Conservation (phyloP, 2,329 filamentous ascomycete species). For the Xenosphaeropsis pyriputrescens region DNA sequence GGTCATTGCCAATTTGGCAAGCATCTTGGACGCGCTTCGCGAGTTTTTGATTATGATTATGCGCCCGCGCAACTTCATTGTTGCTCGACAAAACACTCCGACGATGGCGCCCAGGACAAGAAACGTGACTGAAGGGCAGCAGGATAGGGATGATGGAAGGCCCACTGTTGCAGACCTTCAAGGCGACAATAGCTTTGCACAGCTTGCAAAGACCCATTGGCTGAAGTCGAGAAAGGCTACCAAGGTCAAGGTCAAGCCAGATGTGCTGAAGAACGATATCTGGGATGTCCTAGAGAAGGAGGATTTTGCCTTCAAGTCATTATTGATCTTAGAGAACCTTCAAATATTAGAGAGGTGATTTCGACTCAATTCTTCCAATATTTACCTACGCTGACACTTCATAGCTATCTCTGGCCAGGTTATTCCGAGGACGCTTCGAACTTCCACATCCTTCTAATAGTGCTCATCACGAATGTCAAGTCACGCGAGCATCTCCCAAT, state of each 20-base stretch:
- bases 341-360: slow-evolving; percentile 72
- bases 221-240: slow-evolving; percentile 47
- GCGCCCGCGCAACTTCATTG: background rate
- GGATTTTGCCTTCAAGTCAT: slow-evolving; percentile 59
- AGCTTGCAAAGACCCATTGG: slow-evolving; percentile 78
- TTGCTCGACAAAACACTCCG: background rate
- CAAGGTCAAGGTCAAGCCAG: slow-evolving; percentile 59
- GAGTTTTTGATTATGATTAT: background rate
- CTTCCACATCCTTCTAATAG: slow-evolving; percentile 77
- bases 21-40: slow-evolving; percentile 1
- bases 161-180: slow-evolving; percentile 56
- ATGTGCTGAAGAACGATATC: slow-evolving; percentile 73
- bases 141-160: slow-evolving; percentile 29
- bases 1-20: too few species aligned
- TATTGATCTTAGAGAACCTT: slow-evolving; percentile 76
- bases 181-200: slow-evolving; percentile 56
- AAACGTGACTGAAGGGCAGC: slow-evolving; percentile 12
- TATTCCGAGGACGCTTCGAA: slow-evolving; percentile 84
- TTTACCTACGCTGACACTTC: slow-evolving; percentile 15
- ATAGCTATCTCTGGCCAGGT: slow-evolving; percentile 83
- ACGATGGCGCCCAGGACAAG: slow-evolving; percentile 17
- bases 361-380: slow-evolving; percentile 1
- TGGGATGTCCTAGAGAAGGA: slow-evolving; percentile 82
- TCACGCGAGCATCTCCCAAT: slow-evolving; percentile 72
- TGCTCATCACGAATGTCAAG: slow-evolving; percentile 77